These are phyloP conservation scores for Chondrus crispus DNA, from an alignment of 23 red algal species.

Conservation along the genomic window DNA sequence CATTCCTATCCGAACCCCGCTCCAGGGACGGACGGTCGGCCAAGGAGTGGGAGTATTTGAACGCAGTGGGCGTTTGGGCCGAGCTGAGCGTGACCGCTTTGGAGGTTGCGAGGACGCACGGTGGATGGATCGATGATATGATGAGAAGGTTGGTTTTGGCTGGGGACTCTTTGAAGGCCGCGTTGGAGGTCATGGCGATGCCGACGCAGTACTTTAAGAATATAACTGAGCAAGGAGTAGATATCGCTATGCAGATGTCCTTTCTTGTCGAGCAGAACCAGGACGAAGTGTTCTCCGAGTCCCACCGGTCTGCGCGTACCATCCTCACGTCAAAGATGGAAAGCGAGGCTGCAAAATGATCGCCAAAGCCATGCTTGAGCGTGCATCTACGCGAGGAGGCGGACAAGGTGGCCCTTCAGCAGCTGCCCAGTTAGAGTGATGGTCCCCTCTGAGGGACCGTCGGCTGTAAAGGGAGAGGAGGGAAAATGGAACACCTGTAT, in stretches of 20 bases:
- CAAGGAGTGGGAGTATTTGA: slow-evolving; percentile 27
- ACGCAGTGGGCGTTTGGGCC: slow-evolving; percentile 21
- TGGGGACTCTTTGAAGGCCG: background rate
- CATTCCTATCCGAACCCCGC: background rate
- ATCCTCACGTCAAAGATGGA: background rate
- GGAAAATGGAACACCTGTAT: too few relatives aligned
- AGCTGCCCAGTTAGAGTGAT: too few relatives aligned
- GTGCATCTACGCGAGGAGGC: too few relatives aligned
- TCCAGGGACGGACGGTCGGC: slow-evolving; percentile 1
- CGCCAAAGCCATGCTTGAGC: background rate
- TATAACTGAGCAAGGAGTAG: background rate
- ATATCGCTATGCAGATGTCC: background rate
- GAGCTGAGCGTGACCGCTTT: background rate
- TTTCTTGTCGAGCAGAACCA: slow-evolving; percentile 7
- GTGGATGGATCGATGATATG: background rate
- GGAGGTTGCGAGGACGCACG: background rate
- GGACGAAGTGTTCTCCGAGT: slow-evolving; percentile 11
- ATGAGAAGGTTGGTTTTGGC: background rate
- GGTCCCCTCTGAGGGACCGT: too few relatives aligned
- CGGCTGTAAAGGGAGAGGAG: too few relatives aligned
- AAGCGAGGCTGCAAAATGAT: background rate
- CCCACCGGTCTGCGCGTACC: background rate
- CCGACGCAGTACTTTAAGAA: background rate
- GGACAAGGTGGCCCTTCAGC: too few relatives aligned
- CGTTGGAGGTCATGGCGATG: background rate